Conservation (phyloP, 352 stramenopile genomes). For the Pythium diclinum region DNA sequence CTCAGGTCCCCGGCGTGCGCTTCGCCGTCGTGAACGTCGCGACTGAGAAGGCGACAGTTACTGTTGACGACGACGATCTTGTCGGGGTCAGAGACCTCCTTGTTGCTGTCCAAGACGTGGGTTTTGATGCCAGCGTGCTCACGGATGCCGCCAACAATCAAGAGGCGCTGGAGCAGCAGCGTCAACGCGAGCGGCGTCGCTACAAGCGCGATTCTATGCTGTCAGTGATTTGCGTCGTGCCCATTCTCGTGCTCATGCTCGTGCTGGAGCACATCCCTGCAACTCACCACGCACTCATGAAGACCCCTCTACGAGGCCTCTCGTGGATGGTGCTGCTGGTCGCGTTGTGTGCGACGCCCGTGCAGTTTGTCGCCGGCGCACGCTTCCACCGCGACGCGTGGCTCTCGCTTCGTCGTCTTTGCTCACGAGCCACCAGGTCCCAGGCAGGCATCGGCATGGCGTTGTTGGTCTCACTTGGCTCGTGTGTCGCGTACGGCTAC, state of each 20-base stretch:
- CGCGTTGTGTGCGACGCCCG: background rate
- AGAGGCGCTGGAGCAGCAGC: background rate
- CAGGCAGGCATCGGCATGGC: constrained; percentile 83
- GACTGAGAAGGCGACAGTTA: background rate
- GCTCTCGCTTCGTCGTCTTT: too few species aligned
- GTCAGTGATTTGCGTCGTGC: background rate
- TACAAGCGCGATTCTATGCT: background rate
- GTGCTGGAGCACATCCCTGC: background rate
- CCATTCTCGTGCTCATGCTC: background rate
- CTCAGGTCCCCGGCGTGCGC: background rate
- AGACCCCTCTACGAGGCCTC: background rate
- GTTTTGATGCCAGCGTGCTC: background rate
- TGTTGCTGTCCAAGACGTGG: background rate
- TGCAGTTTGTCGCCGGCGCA: background rate
- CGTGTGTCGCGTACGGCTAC: constrained; percentile 94
- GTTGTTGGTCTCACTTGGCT: constrained; percentile 95
- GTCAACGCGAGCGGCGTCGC: background rate
- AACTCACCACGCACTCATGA: background rate
- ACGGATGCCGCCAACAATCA: background rate
- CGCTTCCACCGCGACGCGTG: background rate
- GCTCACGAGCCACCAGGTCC: too few species aligned
- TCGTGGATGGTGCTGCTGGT: constrained; percentile 1
- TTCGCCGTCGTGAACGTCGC: background rate
- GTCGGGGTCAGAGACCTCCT: background rate
- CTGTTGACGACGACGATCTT: background rate